Conservation (phyloP, 306 rosid species). For the Cucurbita moschata region DNA sequence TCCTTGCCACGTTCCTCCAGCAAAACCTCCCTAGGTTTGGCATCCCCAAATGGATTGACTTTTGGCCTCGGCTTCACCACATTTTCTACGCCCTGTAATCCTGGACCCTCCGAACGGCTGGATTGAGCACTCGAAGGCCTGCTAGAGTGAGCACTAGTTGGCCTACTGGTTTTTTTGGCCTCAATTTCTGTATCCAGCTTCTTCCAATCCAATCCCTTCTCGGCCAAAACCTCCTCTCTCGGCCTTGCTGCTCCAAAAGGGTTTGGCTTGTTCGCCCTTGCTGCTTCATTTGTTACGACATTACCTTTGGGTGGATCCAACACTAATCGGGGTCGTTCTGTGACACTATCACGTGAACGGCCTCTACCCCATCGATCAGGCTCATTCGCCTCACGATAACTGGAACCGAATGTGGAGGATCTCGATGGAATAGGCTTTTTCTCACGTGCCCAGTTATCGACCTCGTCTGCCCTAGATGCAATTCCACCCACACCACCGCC, state of each 20-base stretch:
- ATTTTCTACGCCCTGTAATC: conserved; percentile 40
- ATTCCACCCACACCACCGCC: conserved; percentile 27
- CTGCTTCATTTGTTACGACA: conserved; percentile 23
- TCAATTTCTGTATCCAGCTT: conserved; percentile 70
- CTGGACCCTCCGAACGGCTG: conserved; percentile 61
- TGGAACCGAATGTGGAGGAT: conserved; percentile 62
- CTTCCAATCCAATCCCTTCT: conserved; percentile 90
- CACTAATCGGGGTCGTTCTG: conserved; percentile 63
- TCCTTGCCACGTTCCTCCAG: conserved; percentile 73
- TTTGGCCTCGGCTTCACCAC: conserved; percentile 46
- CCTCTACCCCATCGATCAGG: conserved; percentile 67
- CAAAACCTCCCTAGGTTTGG: conserved; percentile 88
- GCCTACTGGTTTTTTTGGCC: conserved; percentile 69
- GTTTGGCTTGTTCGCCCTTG: conserved; percentile 45
- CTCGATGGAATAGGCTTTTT: conserved; percentile 46
- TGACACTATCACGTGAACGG: conserved; percentile 26
- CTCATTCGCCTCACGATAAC: conserved; percentile 49
- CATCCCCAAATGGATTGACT: conserved; percentile 92
- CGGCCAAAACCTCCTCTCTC: conserved; percentile 85
- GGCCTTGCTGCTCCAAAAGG: conserved; percentile 92
- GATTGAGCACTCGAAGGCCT: conserved; percentile 95
- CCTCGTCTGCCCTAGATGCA: conserved; percentile 65
- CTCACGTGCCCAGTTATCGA: conserved; percentile 59
- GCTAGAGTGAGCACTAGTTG: conserved; percentile 76
- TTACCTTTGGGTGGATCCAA: conserved; percentile 56